These are phyloP conservation scores for Bryoerythrophyllum caledonicum DNA, from an alignment of 225 moss, liverwort and hornwort genomes.

Conservation along the genomic window DNA sequence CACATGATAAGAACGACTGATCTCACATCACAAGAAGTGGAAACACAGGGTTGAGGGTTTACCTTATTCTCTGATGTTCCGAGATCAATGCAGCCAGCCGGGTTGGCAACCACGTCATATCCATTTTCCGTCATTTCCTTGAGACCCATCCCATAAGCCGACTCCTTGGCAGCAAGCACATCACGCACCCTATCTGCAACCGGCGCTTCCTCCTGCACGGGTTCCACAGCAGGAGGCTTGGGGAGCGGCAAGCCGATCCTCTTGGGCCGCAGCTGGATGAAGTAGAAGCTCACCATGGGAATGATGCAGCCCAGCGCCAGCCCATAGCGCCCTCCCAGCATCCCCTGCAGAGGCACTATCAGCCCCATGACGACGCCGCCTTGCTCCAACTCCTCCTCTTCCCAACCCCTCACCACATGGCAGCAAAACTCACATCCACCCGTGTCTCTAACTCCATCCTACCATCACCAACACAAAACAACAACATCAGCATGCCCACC, in stretches of 20 bases:
- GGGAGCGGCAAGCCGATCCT: slow-evolving; percentile 23
- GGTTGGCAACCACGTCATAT: slow-evolving; percentile 57
- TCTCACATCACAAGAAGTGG: background rate
- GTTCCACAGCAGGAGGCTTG: slow-evolving; percentile 23
- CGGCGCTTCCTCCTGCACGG: slow-evolving; percentile 39
- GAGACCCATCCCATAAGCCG: slow-evolving; percentile 60
- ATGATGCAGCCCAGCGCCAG: slow-evolving; percentile 53
- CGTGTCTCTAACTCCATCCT: slow-evolving; percentile 26
- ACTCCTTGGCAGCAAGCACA: slow-evolving; percentile 41
- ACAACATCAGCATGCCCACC: background rate
- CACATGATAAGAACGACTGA: slow-evolving; percentile 15
- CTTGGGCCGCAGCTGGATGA: slow-evolving; percentile 57
- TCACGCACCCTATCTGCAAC: slow-evolving; percentile 48
- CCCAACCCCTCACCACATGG: slow-evolving; percentile 16
- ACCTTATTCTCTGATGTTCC: slow-evolving; percentile 88
- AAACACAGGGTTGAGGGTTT: background rate
- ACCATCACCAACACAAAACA: slow-evolving; percentile 17
- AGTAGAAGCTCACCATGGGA: slow-evolving; percentile 52
- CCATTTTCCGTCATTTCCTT: slow-evolving; percentile 57
- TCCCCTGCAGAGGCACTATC: slow-evolving; percentile 60
- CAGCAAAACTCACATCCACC: slow-evolving; percentile 5
- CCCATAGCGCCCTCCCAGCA: slow-evolving; percentile 55
- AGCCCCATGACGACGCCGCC: slow-evolving; percentile 47
- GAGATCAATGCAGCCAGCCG: slow-evolving; percentile 85
- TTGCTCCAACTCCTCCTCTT: slow-evolving; percentile 19